Evolutionary conservation across 1,284 basidiomycete species (phyloP).

Genomic region (Malassezia furfur): DNA sequence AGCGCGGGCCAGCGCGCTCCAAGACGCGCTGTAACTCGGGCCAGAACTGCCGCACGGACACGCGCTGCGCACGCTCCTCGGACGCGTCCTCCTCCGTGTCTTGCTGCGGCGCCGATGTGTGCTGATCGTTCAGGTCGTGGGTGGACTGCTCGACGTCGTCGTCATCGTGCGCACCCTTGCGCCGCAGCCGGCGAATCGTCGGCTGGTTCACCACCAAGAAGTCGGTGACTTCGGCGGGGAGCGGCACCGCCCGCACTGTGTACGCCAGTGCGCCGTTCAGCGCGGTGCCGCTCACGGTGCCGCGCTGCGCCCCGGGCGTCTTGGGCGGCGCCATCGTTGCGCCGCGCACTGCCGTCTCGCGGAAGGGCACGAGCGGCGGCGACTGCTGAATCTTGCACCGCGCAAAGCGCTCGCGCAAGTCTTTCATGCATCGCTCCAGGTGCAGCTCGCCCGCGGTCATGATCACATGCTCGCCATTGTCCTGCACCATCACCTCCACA

Average conservation of each 20-base stretch:
- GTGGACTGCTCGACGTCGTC: constrained; percentile 34
- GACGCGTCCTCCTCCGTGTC: constrained; percentile 1
- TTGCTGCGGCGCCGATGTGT: constrained; percentile 7
- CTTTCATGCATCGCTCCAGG: constrained; percentile 90
- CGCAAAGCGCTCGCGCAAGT: constrained; percentile 87
- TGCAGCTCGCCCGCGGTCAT: constrained; percentile 92
- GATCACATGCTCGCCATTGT: constrained; percentile 95
- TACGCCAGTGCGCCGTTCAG: constrained; percentile 69
- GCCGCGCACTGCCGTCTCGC: constrained; percentile 71
- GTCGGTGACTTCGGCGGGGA: constrained; percentile 60
- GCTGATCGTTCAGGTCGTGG: constrained; percentile 15
- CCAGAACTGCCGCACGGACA: constrained; percentile 64
- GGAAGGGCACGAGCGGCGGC: constrained; percentile 91
- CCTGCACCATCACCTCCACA: constrained; percentile 90
- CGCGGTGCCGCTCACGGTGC: constrained; percentile 65
- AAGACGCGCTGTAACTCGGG: constrained; percentile 60
- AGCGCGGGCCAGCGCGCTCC: constrained; percentile 66
- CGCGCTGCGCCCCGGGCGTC: constrained; percentile 62
- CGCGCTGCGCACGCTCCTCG: constrained; percentile 23
- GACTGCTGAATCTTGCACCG: constrained; percentile 84
- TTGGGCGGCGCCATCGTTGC: constrained; percentile 78
- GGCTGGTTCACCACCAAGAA: constrained; percentile 68
- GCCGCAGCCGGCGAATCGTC: constrained; percentile 49
- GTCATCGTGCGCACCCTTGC: constrained; percentile 25
- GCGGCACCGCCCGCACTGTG: constrained; percentile 68